Conservation (phyloP, 257 asterid species). For the Mitragyna speciosa region DNA sequence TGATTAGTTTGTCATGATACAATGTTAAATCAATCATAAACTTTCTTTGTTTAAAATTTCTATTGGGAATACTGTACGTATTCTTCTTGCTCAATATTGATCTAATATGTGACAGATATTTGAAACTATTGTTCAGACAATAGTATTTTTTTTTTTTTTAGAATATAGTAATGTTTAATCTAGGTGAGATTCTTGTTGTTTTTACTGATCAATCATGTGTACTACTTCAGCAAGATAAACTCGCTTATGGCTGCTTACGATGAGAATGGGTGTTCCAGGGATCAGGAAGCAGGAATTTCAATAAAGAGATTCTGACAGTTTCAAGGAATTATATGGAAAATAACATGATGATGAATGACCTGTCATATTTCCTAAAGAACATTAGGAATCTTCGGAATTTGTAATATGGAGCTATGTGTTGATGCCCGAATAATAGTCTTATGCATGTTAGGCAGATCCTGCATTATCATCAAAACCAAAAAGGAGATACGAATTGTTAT, state of each 20-base stretch:
- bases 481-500: too few species aligned
- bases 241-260: not conserved
- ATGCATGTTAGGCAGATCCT: too few species aligned
- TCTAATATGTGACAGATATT: not conserved
- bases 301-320: too few species aligned
- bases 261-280: not conserved
- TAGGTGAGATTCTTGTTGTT: not conserved
- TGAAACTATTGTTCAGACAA: too few species aligned
- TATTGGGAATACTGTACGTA: not conserved
- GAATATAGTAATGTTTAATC: too few species aligned
- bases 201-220: not conserved
- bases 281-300: not conserved
- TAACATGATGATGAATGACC: not conserved
- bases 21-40: not conserved
- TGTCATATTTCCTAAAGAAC: not conserved
- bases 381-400: not conserved
- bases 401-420: not conserved
- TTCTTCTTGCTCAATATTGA: not conserved
- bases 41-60: not conserved
- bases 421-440: too few species aligned
- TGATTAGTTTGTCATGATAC: not conserved
- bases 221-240: not conserved
- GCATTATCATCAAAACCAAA: too few species aligned
- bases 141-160: too few species aligned
- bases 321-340: too few species aligned